A percentile compares a stretch with the other conserved stretches of the same genome.
Conservation (phyloP, 768 basidiomycete species). For the Rhodotorula babjevae region DNA sequence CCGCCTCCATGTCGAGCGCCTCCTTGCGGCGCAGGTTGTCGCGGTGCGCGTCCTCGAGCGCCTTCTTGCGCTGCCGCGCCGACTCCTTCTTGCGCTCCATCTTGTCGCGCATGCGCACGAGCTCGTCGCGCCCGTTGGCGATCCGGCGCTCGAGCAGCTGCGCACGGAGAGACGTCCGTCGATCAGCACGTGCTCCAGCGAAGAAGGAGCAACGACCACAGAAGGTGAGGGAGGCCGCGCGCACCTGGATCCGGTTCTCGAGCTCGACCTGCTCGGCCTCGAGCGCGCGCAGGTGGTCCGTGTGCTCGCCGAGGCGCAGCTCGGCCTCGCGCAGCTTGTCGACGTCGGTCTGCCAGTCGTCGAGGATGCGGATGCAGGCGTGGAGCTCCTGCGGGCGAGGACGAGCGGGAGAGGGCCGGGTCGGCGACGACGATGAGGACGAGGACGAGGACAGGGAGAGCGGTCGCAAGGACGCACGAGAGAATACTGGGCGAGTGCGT, state of each 20-base stretch:
- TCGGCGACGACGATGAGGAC: fast-evolving
- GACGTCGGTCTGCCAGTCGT: constrained; percentile 33
- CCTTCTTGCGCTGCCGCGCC: constrained; percentile 17
- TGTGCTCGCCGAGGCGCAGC: constrained; percentile 9
- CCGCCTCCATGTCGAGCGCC: constrained; percentile 28
- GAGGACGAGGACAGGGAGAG: not conserved
- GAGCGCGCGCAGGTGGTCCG: constrained; percentile 14
- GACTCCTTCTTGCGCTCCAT: constrained; percentile 23
- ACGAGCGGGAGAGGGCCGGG: too few species aligned
- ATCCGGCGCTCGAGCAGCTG: constrained; percentile 31
- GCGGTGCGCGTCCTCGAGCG: constrained; percentile 31
- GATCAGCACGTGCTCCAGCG: not conserved
- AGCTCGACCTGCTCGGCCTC: constrained; percentile 25
- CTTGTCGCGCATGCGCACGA: constrained; percentile 26
- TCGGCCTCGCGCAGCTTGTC: constrained; percentile 23
- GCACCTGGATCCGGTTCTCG: constrained; percentile 23
- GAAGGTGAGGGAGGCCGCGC: not conserved
- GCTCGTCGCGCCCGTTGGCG: constrained; percentile 27
- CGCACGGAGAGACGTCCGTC: too few species aligned
- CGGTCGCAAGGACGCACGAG: constrained; percentile 11
- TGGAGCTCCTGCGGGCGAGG: constrained; percentile 18
- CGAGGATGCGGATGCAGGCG: constrained; percentile 28
- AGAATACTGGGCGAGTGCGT: constrained; percentile 19
- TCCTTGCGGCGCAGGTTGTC: constrained; percentile 9
- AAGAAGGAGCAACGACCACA: too few species aligned